Base-by-base conservation (phyloP, 2,329 filamentous ascomycete species). In the Biscogniauxia marginata region DNA sequence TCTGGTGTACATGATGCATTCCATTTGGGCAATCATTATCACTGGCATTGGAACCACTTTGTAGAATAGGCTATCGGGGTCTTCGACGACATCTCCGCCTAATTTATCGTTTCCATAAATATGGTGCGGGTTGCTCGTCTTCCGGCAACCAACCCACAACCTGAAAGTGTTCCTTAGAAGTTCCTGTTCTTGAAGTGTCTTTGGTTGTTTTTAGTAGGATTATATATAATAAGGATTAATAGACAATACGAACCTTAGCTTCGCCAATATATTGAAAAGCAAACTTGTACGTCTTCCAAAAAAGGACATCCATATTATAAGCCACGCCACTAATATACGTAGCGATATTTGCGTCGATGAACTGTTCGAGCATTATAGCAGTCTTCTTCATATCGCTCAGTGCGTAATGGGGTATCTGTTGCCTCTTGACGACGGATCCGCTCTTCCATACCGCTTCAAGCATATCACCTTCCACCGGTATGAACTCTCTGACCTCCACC, bases 21-120 rank as follows among this genome's bases (percentile, higher is more conserved):
- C 76, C 49, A 77, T 73, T 52, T 80, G 78, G 2, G 76, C 77
- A 1, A 78, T 69, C 20, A 79, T 68, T 73, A 79, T 78, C 1
- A 75, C 71, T 1, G 78, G 77, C 0, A 76, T 63, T 0, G 73
- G 60, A 2, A 64, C 51, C 4, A 54, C 53, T 22, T 58, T 57
- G 25, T 51, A 16, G 43, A 60, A 61, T 4, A 59, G 50, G 34
- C 56, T 63, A 3, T 54, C 49, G 7, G 58, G 49, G 4, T 56
- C 53, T 22, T 53, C 52, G 4, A 64, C 49, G 5, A 54, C 22
- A 1, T 56, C 52, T 3, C 58, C 59, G 8, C 60, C 64, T 8
- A 66, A 60, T 19, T 53, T 62, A 19, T 66, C 64, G 1, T 63
- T 52, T 9, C 62, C 58, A 24, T 50, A 62, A 21, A 66, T 64